Base-by-base conservation (phyloP, 768 basidiomycete species). In the Serpula lacrymans region DNA sequence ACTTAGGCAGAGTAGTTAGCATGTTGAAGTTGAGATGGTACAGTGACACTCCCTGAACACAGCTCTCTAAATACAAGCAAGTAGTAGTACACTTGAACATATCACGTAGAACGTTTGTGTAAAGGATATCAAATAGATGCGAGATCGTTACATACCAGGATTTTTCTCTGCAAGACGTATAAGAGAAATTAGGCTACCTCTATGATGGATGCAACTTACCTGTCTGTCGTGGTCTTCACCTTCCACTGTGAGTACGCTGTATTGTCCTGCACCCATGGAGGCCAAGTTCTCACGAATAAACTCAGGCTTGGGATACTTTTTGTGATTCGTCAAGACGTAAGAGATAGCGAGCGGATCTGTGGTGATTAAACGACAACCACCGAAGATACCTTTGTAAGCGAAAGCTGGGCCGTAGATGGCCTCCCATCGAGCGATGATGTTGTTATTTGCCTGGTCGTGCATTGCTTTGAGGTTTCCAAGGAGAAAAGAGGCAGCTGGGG, bases 291-390 rank as follows among this genome's bases (percentile, higher is more conserved):
- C 74, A 11, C 69, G 58, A 12, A 80, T 65, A 45, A 78, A 77
- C 42, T 76, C 71, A 2, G 81, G 80, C 57, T 85, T 84, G 21
- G 75, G 79, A 50, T 76, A 80, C 41, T 74, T 65, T 45, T 81
- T 76, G 0, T 77, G 67, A 37, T 72, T 68, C 7, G 65, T 60
- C 34, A 86, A 70, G 32, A 87, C 77, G 42, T 82, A 72, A 3
- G 70, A 63, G 27, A 84, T 55, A 1, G 81, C 80, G 14, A 64
- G 56, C 3, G 75, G 73, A 59, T 84, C 82, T 34, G 72, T 73
- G 6, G 78, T 80, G 59, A 80, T 65, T 43, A 84, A 65, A 17
- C 82, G 64, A 34, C 67, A 65, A 3, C 72, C 75, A 25, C 71
- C 67, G 40, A 76, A 52, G 60, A 77, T 79, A 37, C 74, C 72